phyloP scores from a whole-genome alignment of 768 basidiomycete genomes.

The Lactarius tabidus region DNA sequence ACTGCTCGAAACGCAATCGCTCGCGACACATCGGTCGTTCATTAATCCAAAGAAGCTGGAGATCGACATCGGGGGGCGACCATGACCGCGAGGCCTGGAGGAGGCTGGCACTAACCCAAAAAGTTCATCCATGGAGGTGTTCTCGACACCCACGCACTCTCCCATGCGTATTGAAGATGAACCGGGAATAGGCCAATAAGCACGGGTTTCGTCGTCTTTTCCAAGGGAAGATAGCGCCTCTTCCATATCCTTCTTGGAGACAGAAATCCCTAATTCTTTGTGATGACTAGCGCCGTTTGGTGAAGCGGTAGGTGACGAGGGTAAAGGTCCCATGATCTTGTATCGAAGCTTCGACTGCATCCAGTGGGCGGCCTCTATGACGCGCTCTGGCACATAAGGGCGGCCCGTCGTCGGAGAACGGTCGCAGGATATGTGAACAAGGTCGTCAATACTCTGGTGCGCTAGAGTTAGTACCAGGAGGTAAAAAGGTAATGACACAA shows the following conservation, averaged over 20 bases:
- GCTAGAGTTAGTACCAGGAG: slow-evolving; percentile 15
- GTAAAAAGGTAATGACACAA: slow-evolving; percentile 24
- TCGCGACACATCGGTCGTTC: slow-evolving; percentile 40
- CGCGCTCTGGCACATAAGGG: slow-evolving; percentile 61
- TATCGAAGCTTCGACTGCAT: slow-evolving; percentile 62
- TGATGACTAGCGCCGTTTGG: slow-evolving; percentile 36
- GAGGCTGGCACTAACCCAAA: slow-evolving; percentile 40
- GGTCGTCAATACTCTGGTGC: slow-evolving; percentile 69
- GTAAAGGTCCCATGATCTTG: slow-evolving; percentile 43
- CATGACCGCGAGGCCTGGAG: slow-evolving; percentile 28
- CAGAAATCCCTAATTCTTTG: slow-evolving; percentile 67
- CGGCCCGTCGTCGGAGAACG: slow-evolving; percentile 65
- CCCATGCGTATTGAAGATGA: slow-evolving; percentile 76
- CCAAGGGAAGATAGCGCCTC: slow-evolving; percentile 30
- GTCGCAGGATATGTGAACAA: slow-evolving; percentile 70
- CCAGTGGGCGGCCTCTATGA: slow-evolving; percentile 81
- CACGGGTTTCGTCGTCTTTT: slow-evolving; percentile 30
- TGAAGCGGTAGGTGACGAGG: slow-evolving; percentile 34
- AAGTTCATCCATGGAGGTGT: slow-evolving; percentile 65
- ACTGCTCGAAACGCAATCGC: slow-evolving; percentile 42
- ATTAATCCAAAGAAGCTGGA: slow-evolving; percentile 63
- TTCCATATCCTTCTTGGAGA: slow-evolving; percentile 50
- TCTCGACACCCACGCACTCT: slow-evolving; percentile 52
- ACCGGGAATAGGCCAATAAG: slow-evolving; percentile 60
- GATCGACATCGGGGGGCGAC: slow-evolving; percentile 38